Evolutionary conservation across 2,329 filamentous ascomycete genomes (phyloP).

Genomic region (Zelopaecilomyces penicillatus): DNA sequence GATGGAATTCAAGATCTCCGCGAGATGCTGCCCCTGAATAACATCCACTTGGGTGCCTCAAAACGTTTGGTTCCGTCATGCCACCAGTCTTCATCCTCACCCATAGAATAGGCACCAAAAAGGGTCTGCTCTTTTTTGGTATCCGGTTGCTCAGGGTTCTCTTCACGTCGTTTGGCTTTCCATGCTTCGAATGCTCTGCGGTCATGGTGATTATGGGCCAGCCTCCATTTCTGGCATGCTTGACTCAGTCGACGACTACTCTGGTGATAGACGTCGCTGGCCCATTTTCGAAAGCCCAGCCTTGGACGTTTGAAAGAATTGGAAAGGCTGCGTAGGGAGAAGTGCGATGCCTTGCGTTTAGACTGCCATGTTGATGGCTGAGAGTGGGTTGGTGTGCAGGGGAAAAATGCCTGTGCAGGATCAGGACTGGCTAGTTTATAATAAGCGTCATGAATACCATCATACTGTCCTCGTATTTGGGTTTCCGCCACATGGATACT

Average conservation of each 20-base stretch:
- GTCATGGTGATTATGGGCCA: constrained; percentile 15
- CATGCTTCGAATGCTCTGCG: constrained; percentile 19
- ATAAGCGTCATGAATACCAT: constrained; percentile 14
- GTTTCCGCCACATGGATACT: background rate
- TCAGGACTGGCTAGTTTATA: constrained; percentile 11
- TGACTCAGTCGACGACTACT: constrained; percentile 18
- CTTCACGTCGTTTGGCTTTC: constrained; percentile 19
- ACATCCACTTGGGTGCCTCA: constrained; percentile 24
- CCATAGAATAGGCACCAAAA: constrained; percentile 4
- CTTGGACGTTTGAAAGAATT: constrained; percentile 19
- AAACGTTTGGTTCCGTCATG: constrained; percentile 25
- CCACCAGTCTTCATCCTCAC: constrained; percentile 26
- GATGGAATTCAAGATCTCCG: no score
- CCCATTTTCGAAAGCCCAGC: constrained; percentile 22
- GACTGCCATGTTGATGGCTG: constrained; percentile 9
- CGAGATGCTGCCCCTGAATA: constrained; percentile 11
- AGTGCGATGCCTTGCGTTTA: constrained; percentile 24
- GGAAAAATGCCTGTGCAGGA: background rate
- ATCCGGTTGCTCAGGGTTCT: no score
- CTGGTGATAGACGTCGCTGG: constrained; percentile 17
- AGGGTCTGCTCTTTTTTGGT: no score
- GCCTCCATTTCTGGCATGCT: constrained; percentile 19
- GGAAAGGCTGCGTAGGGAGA: constrained; percentile 21
- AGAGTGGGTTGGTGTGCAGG: constrained; percentile 4
- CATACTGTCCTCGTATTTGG: constrained; percentile 14